Evolutionary conservation across 169 alveolate species (phyloP), one percentile per base, ranked within the genome.

Genomic region (Plasmodium reichenowi): DNA sequence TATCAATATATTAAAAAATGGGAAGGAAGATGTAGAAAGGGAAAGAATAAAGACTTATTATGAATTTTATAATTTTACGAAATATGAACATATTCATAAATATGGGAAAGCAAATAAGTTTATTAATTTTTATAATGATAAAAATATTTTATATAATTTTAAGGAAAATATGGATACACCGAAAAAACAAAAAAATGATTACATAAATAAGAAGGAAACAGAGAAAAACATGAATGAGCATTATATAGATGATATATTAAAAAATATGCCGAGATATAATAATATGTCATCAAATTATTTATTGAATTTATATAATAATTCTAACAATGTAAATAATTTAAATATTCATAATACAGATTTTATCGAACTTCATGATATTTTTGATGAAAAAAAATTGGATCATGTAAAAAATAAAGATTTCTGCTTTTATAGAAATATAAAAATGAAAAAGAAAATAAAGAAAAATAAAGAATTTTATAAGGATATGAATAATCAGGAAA

Each of bases 271-370:
- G 32, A 54, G 68, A 29, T 15, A 58, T 15, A 54, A 83, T 9
- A 15, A 68, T 50, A 2, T 38, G 10, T 50, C 74, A 17, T 20
- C 56, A n/a, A 70, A 70, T 62, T 29, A 24, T 72, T n/a, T 83
- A 56, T 52, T 83, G 10, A 13, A 71, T 0, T 56, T 64, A 22
- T 83, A 72, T 62, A 83, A 83, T 58, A 47, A 70, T 8, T 32
- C n/a, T 5, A 1, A 64, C 43, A 47, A 20, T 20, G 52, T 26
- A 12, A 58, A 45, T 26, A 26, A 66, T 17, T 59, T 83, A 43
- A 83, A 83, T 43, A 83, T 83, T 54, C 91, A 83, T 52, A 70
- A 83, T 48, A 83, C 91, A 22, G 91, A 83, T 45, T 68, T 56
- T 60, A 83, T 71, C 2, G 91, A 83, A 56, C 58, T 83, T 0